Evolutionary conservation across 2,329 filamentous ascomycete species (phyloP), one percentile per base, ranked within the genome.

Genomic region (Fusarium sp.): DNA sequence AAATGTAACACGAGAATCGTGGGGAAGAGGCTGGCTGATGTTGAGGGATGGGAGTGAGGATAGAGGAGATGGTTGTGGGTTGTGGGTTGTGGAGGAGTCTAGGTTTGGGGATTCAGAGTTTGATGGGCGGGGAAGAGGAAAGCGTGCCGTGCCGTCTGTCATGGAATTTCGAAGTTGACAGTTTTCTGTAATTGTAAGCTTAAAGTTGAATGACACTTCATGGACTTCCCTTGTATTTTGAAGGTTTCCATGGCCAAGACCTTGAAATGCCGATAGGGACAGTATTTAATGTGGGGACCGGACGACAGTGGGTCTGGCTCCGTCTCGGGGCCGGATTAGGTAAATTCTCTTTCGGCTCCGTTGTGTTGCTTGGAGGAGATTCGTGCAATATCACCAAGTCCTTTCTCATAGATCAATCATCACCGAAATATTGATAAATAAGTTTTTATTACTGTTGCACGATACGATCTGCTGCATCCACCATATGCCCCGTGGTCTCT

Each of bases 41-140:
- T 16, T 26, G 58, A 35, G 49, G 61, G 28, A 50, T 11, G 60
- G 60, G 65, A 23, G 65, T 68, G 65, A 48, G 41, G 11, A 35
- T 68, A 65, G 28, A 50, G 49, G 13, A n/a, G n/a, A n/a, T n/a
- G n/a, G n/a, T n/a, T n/a, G n/a, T n/a, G n/a, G n/a, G n/a, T n/a
- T n/a, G n/a, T 20, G 21, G n/a, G 16, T 26, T 28, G 46, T 35
- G 23, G 43, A 43, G 15, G 39, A 31, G 28, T 39, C 18, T 48
- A 57, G 38, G 49, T 49, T 33, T 64, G 28, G 53, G 4, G 28
- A 16, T 18, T 9, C 11, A 44, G 12, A n/a, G 54, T 31, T 42
- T 57, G 33, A 37, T 21, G 42, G 24, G 33, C 31, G 49, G 48
- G 31, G 35, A 58, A 47, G 24, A 42, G 29, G 41, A 23, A 41